A percentile compares a stretch with the other conserved stretches of the same genome.
Conservation (phyloP, 345 rosid genomes). For the Durio zibethinus region DNA sequence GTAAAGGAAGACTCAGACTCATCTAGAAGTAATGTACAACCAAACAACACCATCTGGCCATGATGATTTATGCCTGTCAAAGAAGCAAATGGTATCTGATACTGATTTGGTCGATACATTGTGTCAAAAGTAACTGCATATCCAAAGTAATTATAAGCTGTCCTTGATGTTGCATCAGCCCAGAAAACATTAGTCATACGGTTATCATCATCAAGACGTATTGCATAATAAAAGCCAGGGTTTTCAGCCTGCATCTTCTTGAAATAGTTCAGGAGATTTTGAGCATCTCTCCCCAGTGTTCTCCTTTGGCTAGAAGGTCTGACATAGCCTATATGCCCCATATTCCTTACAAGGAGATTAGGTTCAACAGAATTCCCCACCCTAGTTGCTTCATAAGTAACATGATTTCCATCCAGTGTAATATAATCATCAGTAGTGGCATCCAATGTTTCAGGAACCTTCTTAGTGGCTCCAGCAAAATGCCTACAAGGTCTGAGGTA, state of each 20-base stretch:
- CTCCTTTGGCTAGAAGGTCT: slow-evolving; percentile 40
- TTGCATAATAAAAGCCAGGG: slow-evolving; percentile 65
- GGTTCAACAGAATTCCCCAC: slow-evolving; percentile 32
- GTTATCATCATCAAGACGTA: slow-evolving; percentile 62
- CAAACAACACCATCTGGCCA: slow-evolving; percentile 63
- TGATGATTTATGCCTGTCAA: slow-evolving; percentile 68
- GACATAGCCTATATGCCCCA: slow-evolving; percentile 26
- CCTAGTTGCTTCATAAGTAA: slow-evolving; percentile 32
- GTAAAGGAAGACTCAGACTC: slow-evolving; percentile 67
- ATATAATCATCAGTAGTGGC: slow-evolving; percentile 32
- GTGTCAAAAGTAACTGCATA: slow-evolving; percentile 67
- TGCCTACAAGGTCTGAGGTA: slow-evolving; percentile 54
- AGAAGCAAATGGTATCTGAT: slow-evolving; percentile 67
- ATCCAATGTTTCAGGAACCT: slow-evolving; percentile 31
- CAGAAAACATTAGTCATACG: slow-evolving; percentile 68
- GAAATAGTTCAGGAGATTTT: slow-evolving; percentile 57
- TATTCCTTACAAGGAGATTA: slow-evolving; percentile 32
- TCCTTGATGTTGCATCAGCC: slow-evolving; percentile 73
- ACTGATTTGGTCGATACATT: slow-evolving; percentile 66
- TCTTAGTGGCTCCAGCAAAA: slow-evolving; percentile 49
- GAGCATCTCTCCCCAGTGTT: slow-evolving; percentile 60
- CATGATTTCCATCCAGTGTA: slow-evolving; percentile 37
- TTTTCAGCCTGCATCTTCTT: slow-evolving; percentile 63
- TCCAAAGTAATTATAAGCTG: slow-evolving; percentile 57
- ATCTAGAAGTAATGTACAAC: slow-evolving; percentile 64